phyloP scores from a whole-genome alignment of 257 asterid genomes.

The Solanum phureja region DNA sequence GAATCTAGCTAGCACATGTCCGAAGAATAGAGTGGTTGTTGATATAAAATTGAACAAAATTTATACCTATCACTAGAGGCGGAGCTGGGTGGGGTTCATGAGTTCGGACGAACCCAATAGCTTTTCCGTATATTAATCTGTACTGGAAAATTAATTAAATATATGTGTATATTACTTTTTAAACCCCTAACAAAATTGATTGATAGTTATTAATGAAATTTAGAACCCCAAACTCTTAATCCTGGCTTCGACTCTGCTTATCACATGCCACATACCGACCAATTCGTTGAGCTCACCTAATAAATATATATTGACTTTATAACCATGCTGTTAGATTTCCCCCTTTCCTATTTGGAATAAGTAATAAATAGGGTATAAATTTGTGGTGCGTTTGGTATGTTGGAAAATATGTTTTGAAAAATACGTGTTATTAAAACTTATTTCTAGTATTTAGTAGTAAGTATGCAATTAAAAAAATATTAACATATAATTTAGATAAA shows the following conservation, averaged over 20 bases:
- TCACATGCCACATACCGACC: neutral
- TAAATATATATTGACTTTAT: neutral
- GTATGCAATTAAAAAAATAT: neutral
- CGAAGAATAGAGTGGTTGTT: too few relatives aligned
- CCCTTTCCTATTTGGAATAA: neutral
- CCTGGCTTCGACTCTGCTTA: too few relatives aligned
- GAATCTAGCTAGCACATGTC: neutral
- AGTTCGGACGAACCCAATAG: too few relatives aligned
- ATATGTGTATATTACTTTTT: too few relatives aligned
- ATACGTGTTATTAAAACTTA: neutral
- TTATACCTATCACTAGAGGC: neutral
- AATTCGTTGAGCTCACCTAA: neutral
- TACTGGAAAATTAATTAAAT: too few relatives aligned
- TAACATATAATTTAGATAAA: neutral
- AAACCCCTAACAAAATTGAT: too few relatives aligned
- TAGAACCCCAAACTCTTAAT: too few relatives aligned
- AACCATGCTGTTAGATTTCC: neutral
- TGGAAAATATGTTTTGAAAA: neutral
- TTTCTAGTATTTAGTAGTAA: neutral
- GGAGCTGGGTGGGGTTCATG: too few relatives aligned
- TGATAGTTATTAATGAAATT: too few relatives aligned
- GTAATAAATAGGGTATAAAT: neutral
- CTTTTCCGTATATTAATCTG: too few relatives aligned
- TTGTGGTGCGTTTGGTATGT: neutral
- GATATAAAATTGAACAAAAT: neutral